Evolutionary conservation across 169 alveolate genomes (phyloP), one percentile per base, ranked within the genome.

Genomic region (Miamiensis avidus): DNA sequence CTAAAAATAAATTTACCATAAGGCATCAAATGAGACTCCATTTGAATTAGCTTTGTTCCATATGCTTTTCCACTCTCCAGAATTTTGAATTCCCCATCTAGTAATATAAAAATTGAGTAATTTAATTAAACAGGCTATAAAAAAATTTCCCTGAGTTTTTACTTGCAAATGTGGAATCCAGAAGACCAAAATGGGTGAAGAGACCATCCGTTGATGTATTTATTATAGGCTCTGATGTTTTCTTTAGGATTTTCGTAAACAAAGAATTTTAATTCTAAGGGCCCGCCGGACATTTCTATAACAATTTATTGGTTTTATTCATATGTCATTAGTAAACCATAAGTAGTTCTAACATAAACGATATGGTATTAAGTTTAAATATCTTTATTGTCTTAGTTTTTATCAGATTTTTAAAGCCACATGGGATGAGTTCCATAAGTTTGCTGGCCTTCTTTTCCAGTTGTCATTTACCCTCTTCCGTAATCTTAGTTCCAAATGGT

Each of bases 401-500:
- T 27, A 11, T 76, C 27, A 34, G 33, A 72, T 29, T 77, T 31
- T 26, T 81, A 32, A n/a, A 89, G 82, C 78, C 79, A 89, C 85
- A 89, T 85, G n/a, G 93, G 93, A 75, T 89, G 93, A 74, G 69
- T 75, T 11, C 93, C 93, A 83, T 85, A 89, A 0, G 83, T 31
- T 65, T 91, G 78, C 31, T 91, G 82, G 64, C 93, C 94, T 34
- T 88, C 84, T 83, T 76, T 65, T 74, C 94, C 92, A 78, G 83
- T 87, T 72, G 92, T n/a, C n/a, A n/a, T 92, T 82, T 84, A 77
- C 75, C 93, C 92, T 49, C 88, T 88, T 64, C 89, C 88, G 49
- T 92, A 83, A 84, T 95, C 98, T 85, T 92, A 91, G n/a, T 93
- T 88, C 96, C 97, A 95, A 69, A 94, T 90, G 30, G 95, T 91